Base-by-base conservation (phyloP, 441 rosid species). In the Melastoma candidum region DNA sequence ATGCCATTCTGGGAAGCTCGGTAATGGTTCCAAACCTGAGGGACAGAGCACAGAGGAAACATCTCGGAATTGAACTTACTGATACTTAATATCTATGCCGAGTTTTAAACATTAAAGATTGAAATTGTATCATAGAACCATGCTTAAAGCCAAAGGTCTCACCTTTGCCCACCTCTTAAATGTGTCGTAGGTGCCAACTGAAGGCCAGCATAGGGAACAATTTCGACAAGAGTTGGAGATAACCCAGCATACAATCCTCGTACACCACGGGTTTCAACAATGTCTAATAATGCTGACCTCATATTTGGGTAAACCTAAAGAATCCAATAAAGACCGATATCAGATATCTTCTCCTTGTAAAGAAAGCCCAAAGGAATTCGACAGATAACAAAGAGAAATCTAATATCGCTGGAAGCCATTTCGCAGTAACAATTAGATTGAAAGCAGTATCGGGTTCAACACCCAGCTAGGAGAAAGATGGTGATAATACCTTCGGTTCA, bases 121-220 rank as follows among this genome's bases (percentile, higher is more conserved):
- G 41, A 36, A 2, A 9, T 36, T 4, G 7, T 10, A 27, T 12
- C 8, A 26, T 51, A 3, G 44, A n/a, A 51, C 44, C 14, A 22
- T 13, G 45, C 50, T 56, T 17, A 36, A 49, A 46, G 57, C 49
- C 26, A 17, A 17, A 17, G 22, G 22, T 17, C 22, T 17, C 22
- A 17, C 22, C 22, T 77, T 72, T 50, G 79, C 54, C 98, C 95
- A 88, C 36, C 95, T 84, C 66, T 86, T 92, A 63, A 84, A 92
- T 49, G 94, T 82, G 49, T 93, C 97, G 51, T 89, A 93, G 2
- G 95, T 88, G 71, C 97, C 98, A 93, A 86, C 58, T 93, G 98
- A 72, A 93, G 77, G 55, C 98, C 97, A 58, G 98, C 98, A 63
- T 93, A 93, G 49, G 98, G 98, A 71, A 88, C 66, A 65, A 93